Evolutionary conservation across 768 basidiomycete species (phyloP).

Genomic region (Fomitopsis serialis): DNA sequence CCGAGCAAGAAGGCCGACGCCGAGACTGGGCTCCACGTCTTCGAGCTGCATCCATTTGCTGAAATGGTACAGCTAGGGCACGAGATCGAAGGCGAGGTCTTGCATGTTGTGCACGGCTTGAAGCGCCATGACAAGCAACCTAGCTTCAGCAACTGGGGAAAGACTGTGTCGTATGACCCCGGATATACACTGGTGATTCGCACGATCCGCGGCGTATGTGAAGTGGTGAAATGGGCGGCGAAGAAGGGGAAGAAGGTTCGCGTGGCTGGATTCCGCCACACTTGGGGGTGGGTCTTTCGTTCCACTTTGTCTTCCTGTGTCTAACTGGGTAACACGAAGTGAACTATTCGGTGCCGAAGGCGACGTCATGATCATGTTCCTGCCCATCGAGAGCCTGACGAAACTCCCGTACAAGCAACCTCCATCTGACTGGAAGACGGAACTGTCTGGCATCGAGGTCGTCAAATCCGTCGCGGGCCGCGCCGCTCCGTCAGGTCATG

Average conservation of each 20-base stretch:
- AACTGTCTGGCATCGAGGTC: slow-evolving; percentile 8
- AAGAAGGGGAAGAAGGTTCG: slow-evolving; percentile 5
- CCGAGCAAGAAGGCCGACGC: neutral
- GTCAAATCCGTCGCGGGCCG: slow-evolving; percentile 6
- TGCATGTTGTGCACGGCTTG: neutral
- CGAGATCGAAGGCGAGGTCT: neutral
- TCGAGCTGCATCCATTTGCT: neutral
- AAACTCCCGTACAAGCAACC: slow-evolving; percentile 10
- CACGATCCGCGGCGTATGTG: slow-evolving; percentile 6
- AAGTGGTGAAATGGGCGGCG: slow-evolving; percentile 13
- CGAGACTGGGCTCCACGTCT: neutral
- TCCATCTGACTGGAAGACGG: slow-evolving; percentile 5
- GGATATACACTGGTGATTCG: slow-evolving; percentile 8
- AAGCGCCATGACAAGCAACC: neutral
- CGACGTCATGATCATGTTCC: slow-evolving; percentile 13
- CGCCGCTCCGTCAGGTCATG: slow-evolving; percentile 3
- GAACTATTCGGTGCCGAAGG: slow-evolving; percentile 7
- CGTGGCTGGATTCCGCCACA: slow-evolving; percentile 13
- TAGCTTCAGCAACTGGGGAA: slow-evolving; percentile 11
- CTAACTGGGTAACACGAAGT: neutral
- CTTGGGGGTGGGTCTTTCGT: slow-evolving; percentile 7
- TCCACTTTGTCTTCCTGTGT: neutral
- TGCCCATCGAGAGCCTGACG: slow-evolving; percentile 9
- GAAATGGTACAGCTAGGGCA: neutral
- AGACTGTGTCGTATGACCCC: slow-evolving; percentile 4